Evolutionary conservation across 371 early-diverging fungal genomes (phyloP), one percentile per base, ranked within the genome.

Genomic region (Homolaphlyctis polyrhiza): DNA sequence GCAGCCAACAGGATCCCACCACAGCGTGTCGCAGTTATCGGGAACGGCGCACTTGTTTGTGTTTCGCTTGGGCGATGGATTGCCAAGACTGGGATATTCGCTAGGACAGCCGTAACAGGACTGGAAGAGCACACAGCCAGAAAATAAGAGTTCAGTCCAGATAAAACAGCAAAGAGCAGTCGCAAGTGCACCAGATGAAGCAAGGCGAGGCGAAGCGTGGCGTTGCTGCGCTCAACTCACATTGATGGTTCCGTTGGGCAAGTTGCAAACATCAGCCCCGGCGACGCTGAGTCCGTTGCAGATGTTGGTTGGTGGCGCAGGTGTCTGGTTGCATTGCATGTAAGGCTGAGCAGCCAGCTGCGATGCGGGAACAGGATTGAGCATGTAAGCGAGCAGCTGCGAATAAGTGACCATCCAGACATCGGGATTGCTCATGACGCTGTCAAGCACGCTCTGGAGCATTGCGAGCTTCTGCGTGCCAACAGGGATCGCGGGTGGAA

Each of bases 1-100:
- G 34, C 83, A 79, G 47, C 74, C 80, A 65, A 82, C 73, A 58
- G 90, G 89, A 57, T 89, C 88, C 88, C 88, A 89, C 85, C 86
- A 88, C 47, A 86, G 71, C 64, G 83, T 83, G 51, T 86, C 88
- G 66, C 90, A 89, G 61, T 72, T 85, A 48, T 76, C 74, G 54
- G 88, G 86, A 6, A 89, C 75, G 21, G 80, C 71, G 33, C 78
- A 78, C 45, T 89, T 83, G 66, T 69, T 71, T 0, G 67, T 72
- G 30, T 80, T 68, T 43, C 76, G 65, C 4, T 57, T 63, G 47
- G 89, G 87, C 5, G 78, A 77, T 35, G 89, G 86, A 28, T 78
- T 79, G 14, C 75, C 73, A 1, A 81, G 45, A 3, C 84, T 70
- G 16, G 89, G 88, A 18, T 64, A 71, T 11, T 63, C 61, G 25